phyloP scores from a whole-genome alignment of 257 asterid genomes.

The Mentha longifolia region DNA sequence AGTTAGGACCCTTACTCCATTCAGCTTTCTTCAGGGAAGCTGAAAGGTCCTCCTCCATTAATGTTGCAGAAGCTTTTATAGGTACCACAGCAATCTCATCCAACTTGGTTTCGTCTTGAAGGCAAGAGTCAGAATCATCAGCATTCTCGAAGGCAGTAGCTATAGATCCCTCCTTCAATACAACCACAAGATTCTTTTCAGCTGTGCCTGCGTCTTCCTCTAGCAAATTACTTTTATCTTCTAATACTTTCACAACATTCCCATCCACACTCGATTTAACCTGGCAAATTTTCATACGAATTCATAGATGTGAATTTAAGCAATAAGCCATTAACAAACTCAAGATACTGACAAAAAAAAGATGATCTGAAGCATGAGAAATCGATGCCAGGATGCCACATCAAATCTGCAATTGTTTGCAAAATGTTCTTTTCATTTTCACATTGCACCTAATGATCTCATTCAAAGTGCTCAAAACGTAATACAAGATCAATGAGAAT shows the following conservation, averaged over 20 bases:
- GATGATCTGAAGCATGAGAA: not conserved
- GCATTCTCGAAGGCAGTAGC: conserved; percentile 41
- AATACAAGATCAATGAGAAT: not conserved
- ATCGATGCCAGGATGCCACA: not conserved
- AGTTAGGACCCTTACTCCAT: conserved; percentile 40
- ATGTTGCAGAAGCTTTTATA: conserved; percentile 22
- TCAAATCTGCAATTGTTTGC: not conserved
- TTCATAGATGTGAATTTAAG: not conserved
- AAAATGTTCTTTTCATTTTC: not conserved
- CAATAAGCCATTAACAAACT: not conserved
- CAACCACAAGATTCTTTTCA: conserved; percentile 30
- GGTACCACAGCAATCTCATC: conserved; percentile 25
- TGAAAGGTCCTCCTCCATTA: conserved; percentile 13
- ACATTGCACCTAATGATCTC: not conserved
- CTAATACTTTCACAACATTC: conserved; percentile 11
- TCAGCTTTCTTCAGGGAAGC: conserved; percentile 31
- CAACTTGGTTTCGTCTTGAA: conserved; percentile 26
- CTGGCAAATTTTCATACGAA: conserved; percentile 29
- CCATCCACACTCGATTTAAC: conserved; percentile 32
- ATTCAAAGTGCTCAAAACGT: not conserved
- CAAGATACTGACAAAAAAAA: not conserved
- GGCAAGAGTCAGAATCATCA: conserved; percentile 30
- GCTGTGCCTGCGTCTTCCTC: conserved; percentile 26
- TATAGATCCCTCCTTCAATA: conserved; percentile 37
- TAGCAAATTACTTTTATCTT: conserved; percentile 20